Evolutionary conservation across 768 basidiomycete genomes (phyloP), one percentile per base, ranked within the genome.

Genomic region (Naematelia encephala): DNA sequence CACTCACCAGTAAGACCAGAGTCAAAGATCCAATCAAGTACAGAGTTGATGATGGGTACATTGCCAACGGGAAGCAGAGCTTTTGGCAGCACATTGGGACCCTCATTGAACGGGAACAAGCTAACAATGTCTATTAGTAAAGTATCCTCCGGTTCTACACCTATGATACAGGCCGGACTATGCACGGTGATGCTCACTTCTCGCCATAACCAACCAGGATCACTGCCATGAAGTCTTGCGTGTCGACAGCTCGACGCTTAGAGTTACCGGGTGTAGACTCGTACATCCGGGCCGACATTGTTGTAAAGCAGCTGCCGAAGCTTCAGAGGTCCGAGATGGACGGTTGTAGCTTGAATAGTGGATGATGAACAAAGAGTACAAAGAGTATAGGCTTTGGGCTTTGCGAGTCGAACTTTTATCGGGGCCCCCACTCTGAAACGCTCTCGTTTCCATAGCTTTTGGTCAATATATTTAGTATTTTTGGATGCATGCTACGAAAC

Each of bases 141-240:
- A 63, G 29, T 13, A n/a, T 25, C 21, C 19, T 29, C 14, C 16
- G 19, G 50, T 51, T 21, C 29, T 5, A 11, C 60, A 10, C 50
- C 56, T 56, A 10, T 45, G 50, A 55, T 25, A 19, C 22, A 16
- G n/a, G n/a, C n/a, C n/a, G n/a, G n/a, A n/a, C n/a, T n/a, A n/a
- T n/a, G n/a, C n/a, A n/a, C n/a, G n/a, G n/a, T n/a, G n/a, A n/a
- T n/a, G 73, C 86, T 76, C 78, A 89, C 92, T 87, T 87, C 69
- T 88, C 86, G n/a, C 93, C 93, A 79, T 91, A 91, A 29, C 93
- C 93, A 26, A 90, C 88, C 12, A 96, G 82, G 25, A 96, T 80
- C 19, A 97, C 85, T 0, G 89, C 93, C 52, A 89, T 84, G 74
- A 96, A 96, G 75, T 96, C 93, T 42, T 75, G 72, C 19, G 57